Evolutionary conservation across 306 rosid species (phyloP), one percentile per base, ranked within the genome.

Genomic region (Pueraria montana): DNA sequence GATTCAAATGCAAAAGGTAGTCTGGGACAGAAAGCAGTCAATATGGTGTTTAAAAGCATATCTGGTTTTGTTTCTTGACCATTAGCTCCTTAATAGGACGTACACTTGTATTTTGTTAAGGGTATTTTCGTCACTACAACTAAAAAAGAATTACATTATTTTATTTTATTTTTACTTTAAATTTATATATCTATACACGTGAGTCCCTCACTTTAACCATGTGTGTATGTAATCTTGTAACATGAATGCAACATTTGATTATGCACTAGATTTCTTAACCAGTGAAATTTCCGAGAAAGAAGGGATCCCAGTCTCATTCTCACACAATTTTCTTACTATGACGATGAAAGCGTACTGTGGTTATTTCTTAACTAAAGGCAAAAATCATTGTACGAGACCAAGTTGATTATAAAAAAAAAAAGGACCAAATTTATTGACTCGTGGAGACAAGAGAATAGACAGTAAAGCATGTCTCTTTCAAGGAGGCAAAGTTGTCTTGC

Each of bases 401-500:
- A 46, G 49, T 42, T 55, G 23, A 46, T 55, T 46, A 38, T 7
- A 34, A 38, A 38, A 7, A 38, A 34, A 38, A 7, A 8, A 6
- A 38, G 43, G 43, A 38, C 43, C 11, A 38, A 38, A 38, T 48
- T 61, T 68, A 26, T 61, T 74, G 78, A 78, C 55, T 76, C 68
- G 34, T 34, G 62, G 53, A 67, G 70, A 52, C 83, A 23, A 42
- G 63, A 63, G 87, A 23, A 42, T 43, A 65, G 74, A 85, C 73
- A 72, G 56, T 67, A 77, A 81, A 81, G 85, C 67, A 32, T 88
- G 91, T 83, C 89, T 88, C 86, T 81, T 67, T 46, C 66, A 46
- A 81, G 91, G 91, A 84, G 86, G 85, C 93, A 89, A 49, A 58
- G 38, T 87, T 64, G 59, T 83, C 85, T 86, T 90, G 85, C 89